Conservation (phyloP, 176 grass and related monocot genomes). For the Miscanthus lutarioriparius region DNA sequence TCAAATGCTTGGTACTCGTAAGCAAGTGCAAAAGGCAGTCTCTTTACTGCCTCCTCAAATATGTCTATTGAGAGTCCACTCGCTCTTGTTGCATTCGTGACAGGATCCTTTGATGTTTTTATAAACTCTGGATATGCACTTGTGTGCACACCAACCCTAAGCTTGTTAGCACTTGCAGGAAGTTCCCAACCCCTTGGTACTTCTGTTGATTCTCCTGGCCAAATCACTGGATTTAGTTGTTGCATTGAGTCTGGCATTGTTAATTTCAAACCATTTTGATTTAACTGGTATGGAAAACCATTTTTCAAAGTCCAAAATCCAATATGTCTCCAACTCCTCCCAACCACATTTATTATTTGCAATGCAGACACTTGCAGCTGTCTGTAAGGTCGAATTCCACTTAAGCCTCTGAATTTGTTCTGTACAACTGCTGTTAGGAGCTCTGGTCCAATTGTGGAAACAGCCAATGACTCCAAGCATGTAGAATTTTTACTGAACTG, state of each 20-base stretch:
- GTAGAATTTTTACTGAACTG: conserved; percentile 19
- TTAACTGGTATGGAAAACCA: conserved; percentile 24
- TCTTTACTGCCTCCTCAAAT: conserved; percentile 39
- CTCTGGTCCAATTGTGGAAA: not conserved
- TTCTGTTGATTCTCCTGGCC: conserved; percentile 46
- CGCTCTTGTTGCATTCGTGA: conserved; percentile 22
- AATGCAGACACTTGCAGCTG: not conserved
- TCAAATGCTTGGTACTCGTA: conserved; percentile 37
- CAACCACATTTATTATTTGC: not conserved
- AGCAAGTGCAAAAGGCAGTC: conserved; percentile 37
- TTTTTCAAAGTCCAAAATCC: not conserved
- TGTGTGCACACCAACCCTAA: conserved; percentile 42
- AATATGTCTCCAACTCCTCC: not conserved
- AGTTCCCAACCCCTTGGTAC: conserved; percentile 52
- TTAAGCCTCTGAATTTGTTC: not conserved
- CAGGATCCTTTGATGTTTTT: not conserved
- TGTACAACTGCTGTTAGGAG: not conserved
- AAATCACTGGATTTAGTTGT: conserved; percentile 36
- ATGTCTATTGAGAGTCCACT: conserved; percentile 31
- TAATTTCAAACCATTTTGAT: not conserved
- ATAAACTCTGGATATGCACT: conserved; percentile 25
- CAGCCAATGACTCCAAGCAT: not conserved
- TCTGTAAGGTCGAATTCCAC: not conserved
- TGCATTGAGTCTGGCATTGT: not conserved
- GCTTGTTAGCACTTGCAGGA: conserved; percentile 11